phyloP scores from a whole-genome alignment of 2,329 filamentous ascomycete genomes.

The Cadophora sp. region DNA sequence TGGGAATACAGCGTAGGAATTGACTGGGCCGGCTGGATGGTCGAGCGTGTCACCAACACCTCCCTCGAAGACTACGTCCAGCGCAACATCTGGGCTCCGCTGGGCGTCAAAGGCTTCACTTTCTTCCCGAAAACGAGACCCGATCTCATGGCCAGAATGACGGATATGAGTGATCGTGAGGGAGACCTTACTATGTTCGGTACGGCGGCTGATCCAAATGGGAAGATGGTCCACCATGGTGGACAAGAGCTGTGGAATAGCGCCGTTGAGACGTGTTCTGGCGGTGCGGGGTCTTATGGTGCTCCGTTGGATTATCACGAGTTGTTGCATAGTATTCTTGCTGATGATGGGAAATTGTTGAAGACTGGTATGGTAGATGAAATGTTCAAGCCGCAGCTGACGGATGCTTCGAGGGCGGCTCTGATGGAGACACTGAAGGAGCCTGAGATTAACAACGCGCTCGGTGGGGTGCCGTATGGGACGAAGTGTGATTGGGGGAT shows the following conservation, averaged over 20 bases:
- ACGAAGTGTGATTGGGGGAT: conserved; percentile 50
- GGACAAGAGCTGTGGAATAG: conserved; percentile 11
- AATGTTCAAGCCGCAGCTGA: conserved; percentile 58
- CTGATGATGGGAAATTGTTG: conserved; percentile 57
- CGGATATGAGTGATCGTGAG: conserved; percentile 33
- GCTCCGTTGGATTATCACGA: conserved; percentile 52
- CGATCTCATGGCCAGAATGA: conserved; percentile 31
- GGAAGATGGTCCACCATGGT: conserved; percentile 22
- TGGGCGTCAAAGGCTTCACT: conserved; percentile 35
- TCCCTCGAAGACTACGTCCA: conserved; percentile 51
- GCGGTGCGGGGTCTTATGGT: conserved; percentile 48
- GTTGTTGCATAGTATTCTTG: conserved; percentile 54
- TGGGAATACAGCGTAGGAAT: conserved; percentile 64
- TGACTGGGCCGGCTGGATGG: conserved; percentile 60
- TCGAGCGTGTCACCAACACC: conserved; percentile 50
- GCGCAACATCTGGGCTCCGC: conserved; percentile 50
- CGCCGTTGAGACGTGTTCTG: conserved; percentile 30
- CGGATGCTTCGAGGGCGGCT: conserved; percentile 31
- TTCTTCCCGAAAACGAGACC: conserved; percentile 34
- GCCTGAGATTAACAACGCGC: conserved; percentile 28
- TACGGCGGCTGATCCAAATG: conserved; percentile 27
- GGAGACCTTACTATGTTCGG: conserved; percentile 30
- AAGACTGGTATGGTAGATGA: conserved; percentile 49
- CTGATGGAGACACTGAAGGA: conserved; percentile 36
- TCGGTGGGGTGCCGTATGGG: conserved; percentile 46